Evolutionary conservation across 768 basidiomycete species (phyloP).

Genomic region (Xerocomus brunneocitrinus): DNA sequence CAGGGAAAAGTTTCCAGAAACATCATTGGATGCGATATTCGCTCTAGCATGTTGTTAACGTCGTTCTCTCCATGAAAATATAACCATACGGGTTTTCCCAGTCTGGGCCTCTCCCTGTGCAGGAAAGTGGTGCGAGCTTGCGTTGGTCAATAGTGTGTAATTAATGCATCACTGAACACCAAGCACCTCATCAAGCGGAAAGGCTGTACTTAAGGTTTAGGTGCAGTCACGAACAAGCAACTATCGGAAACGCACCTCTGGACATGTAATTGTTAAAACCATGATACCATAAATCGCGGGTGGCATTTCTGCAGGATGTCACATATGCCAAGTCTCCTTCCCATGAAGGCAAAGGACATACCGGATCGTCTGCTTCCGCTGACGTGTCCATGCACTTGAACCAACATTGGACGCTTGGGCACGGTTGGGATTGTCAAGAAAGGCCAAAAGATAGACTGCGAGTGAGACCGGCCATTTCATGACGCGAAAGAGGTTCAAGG

Average conservation of each 20-base stretch:
- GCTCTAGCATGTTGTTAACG: slow-evolving; percentile 35
- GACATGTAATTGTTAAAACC: slow-evolving; percentile 88
- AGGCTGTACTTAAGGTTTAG: slow-evolving; percentile 45
- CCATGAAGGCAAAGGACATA: slow-evolving; percentile 26
- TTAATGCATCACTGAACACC: slow-evolving; percentile 5
- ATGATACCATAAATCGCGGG: slow-evolving; percentile 83
- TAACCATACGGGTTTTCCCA: slow-evolving; percentile 72
- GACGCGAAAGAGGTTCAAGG: slow-evolving; percentile 10
- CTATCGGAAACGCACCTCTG: slow-evolving; percentile 47
- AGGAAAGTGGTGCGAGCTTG: slow-evolving; percentile 86
- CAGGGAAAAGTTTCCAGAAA: slow-evolving; percentile 89
- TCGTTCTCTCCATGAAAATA: slow-evolving; percentile 4
- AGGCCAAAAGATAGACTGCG: slow-evolving; percentile 35
- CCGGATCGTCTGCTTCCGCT: slow-evolving; percentile 56
- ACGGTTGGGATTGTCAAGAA: slow-evolving; percentile 29
- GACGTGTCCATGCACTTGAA: slow-evolving; percentile 47
- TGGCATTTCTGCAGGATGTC: slow-evolving; percentile 49
- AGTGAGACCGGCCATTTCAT: slow-evolving; percentile 47
- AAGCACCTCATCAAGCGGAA: slow-evolving; percentile 77
- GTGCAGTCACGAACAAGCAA: slow-evolving; percentile 10
- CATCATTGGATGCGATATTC: slow-evolving; percentile 84
- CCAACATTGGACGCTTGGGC: slow-evolving; percentile 14
- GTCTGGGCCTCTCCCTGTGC: slow-evolving; percentile 82
- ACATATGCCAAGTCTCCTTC: not conserved
- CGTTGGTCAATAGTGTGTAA: slow-evolving; percentile 12